Conservation (phyloP, 1,139 yeast species). For the Pichia kudriavzevii region DNA sequence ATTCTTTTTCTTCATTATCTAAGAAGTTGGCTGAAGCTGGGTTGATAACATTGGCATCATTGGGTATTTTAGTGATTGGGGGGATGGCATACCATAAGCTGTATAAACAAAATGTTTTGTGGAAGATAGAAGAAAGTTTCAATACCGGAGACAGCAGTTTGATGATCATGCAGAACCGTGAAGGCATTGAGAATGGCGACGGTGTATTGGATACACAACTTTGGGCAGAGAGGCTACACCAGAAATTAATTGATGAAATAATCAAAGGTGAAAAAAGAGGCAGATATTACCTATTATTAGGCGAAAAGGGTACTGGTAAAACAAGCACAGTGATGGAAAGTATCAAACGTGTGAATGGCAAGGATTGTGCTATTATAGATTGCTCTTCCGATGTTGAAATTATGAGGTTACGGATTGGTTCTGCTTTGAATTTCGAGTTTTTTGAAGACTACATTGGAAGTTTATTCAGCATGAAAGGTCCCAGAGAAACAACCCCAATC, state of each 20-base stretch:
- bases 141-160: slow-evolving; percentile 49
- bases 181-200: slow-evolving; percentile 21
- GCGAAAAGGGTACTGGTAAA: slow-evolving; percentile 86
- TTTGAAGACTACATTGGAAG: slow-evolving; percentile 82
- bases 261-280: slow-evolving; percentile 58
- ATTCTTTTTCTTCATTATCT: slow-evolving; percentile 11
- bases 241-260: slow-evolving; percentile 55
- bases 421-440: slow-evolving; percentile 65
- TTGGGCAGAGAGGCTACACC: slow-evolving; percentile 71
- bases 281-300: slow-evolving; percentile 63
- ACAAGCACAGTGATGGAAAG: slow-evolving; percentile 67
- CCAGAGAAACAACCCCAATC: slow-evolving; percentile 77
- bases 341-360: slow-evolving; percentile 56
- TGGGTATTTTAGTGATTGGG: slow-evolving; percentile 62
- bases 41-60: slow-evolving; percentile 68
- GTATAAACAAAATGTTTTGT: slow-evolving; percentile 52
- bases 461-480: slow-evolving; percentile 74
- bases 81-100: slow-evolving; percentile 62
- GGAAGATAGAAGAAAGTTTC: slow-evolving; percentile 62
- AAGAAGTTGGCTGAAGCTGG: slow-evolving; percentile 63
- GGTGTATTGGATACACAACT: slow-evolving; percentile 35
- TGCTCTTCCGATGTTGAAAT: slow-evolving; percentile 87
- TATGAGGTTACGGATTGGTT: slow-evolving; percentile 67
- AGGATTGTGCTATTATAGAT: slow-evolving; percentile 64
- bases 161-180: slow-evolving; percentile 39